Percentiles rank a stretch among this genome's conserved stretches.
These are phyloP conservation scores for Termitomyces sp. DNA, from an alignment of 768 basidiomycete genomes.

Conservation along the genomic window DNA sequence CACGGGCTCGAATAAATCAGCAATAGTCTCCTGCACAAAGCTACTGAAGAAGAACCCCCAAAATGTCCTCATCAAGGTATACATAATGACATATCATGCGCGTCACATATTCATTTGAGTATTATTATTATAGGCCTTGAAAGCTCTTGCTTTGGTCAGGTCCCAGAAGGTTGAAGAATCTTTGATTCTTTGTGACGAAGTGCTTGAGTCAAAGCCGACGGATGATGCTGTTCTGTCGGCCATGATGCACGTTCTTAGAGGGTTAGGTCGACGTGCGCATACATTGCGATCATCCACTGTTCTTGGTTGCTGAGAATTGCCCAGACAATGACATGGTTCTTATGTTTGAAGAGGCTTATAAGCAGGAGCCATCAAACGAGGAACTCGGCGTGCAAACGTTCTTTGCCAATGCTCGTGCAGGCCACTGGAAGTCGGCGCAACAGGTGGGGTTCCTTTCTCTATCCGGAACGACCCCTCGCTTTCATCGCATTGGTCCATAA, in stretches of 20 bases:
- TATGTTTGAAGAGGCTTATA: conserved; percentile 87
- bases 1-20: conserved; percentile 82
- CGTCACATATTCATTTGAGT: neutral
- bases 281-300: neutral
- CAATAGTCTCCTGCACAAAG: conserved; percentile 82
- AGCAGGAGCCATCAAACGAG: conserved; percentile 74
- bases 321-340: conserved; percentile 71
- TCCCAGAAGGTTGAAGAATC: conserved; percentile 85
- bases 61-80: conserved; percentile 66
- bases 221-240: conserved; percentile 71
- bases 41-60: conserved; percentile 81
- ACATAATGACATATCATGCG: conserved; percentile 7
- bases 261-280: conserved; percentile 60
- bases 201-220: conserved; percentile 65
- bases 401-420: conserved; percentile 76
- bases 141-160: conserved; percentile 79
- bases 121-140: conserved; percentile 78
- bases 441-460: conserved; percentile 44
- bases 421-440: conserved; percentile 84
- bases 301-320: conserved; percentile 1
- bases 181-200: conserved; percentile 71
- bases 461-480: neutral
- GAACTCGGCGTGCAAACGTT: conserved; percentile 82
- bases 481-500: neutral
- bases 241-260: conserved; percentile 80